Base-by-base conservation (phyloP, 805 yeast genomes). In the Ogataea angusta region DNA sequence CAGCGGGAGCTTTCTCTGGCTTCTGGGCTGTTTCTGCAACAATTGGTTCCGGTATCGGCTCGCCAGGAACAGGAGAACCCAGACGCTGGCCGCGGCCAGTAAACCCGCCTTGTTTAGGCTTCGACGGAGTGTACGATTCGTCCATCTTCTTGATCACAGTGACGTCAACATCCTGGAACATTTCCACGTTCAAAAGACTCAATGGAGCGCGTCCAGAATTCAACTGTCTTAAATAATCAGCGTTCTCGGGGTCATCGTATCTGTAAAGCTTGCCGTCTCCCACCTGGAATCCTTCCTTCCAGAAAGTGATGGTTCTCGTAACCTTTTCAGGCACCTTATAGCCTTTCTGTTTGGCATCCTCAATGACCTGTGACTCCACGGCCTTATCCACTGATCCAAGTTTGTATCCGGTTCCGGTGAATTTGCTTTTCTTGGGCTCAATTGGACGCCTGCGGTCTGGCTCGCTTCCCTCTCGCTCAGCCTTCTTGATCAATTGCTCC, bases 241-340 rank as follows among this genome's bases (percentile, higher is more conserved):
- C 81, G 60, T 91, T 93, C n/a, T 75, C 79, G 5, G 96, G 96
- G 60, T 93, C 98, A 56, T 91, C 96, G 60, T 89, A 93, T 43
- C 93, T 72, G 60, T 76, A 82, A 41, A 93, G 72, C 17, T 78
- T 77, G 2, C 98, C 98, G 35, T 90, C 96, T 23, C 93, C 98
- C 18, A 93, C 89, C 47, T 88, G 87, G 65, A 93, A 93, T 2
- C 99, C 99, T 56, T 93, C 91, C 52, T 80, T 83, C 99, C 99
- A 93, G 61, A 93, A 91, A 0, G 95, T 87, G 47, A 93, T 83
- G 30, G 85, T 85, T 56, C 98, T 75, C 13, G 75, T 72, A 5
- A 83, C 96, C 43, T 78, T 80, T 28, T 66, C 69, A 2, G 57
- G 58, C 5, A 55, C 48, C 18, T 35, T 34, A 14, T 34, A 32